These are phyloP conservation scores for Lyophyllum atratum DNA, from an alignment of 768 basidiomycete genomes.

Conservation along the genomic window DNA sequence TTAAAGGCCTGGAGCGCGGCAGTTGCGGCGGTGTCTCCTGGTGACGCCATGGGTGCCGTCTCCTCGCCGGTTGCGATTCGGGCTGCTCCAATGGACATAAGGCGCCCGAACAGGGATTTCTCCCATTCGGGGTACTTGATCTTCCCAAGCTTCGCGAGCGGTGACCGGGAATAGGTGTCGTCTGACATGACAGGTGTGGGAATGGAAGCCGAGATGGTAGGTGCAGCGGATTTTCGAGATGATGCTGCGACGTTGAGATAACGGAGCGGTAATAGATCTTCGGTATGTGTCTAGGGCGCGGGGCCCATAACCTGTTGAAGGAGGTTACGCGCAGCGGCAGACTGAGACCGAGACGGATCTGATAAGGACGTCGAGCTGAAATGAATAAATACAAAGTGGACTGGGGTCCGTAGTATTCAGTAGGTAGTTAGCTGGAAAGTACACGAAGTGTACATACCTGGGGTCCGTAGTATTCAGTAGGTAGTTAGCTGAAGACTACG, in stretches of 20 bases:
- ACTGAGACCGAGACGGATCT: neutral
- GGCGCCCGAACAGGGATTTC: neutral
- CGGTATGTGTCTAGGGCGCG: neutral
- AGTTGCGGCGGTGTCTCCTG: neutral
- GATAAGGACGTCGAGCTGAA: neutral
- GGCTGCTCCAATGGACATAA: constrained; percentile 3
- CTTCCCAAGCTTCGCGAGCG: neutral
- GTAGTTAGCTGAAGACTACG: neutral
- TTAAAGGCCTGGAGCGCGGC: neutral
- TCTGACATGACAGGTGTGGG: neutral
- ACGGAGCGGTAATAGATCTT: neutral
- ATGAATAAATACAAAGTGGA: neutral
- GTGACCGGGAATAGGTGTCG: neutral
- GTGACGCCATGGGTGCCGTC: neutral
- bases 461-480: neutral
- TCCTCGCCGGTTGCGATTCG: constrained; percentile 1
- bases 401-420: neutral
- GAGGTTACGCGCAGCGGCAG: neutral
- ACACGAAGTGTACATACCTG: no score
- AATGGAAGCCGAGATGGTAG: neutral
- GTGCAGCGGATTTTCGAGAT: neutral
- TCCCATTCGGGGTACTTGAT: constrained; percentile 10
- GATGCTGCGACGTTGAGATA: neutral
- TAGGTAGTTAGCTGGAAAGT: neutral
- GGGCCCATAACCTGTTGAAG: constrained; percentile 5